Evolutionary conservation across 306 rosid genomes (phyloP).

Genomic region (Acacia melanoxylon): DNA sequence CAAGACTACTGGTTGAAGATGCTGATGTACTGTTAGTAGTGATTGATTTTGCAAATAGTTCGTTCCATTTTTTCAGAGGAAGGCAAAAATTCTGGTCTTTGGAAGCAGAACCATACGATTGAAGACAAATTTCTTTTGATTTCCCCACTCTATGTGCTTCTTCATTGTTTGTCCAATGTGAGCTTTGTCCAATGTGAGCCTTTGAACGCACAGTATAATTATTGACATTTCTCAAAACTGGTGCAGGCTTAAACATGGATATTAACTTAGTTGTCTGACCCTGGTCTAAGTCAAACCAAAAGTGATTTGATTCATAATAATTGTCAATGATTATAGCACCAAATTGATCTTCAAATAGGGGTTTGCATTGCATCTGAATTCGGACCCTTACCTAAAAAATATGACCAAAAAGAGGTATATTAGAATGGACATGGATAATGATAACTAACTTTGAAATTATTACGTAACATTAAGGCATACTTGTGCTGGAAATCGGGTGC

Average conservation of each 20-base stretch:
- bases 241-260: conserved; percentile 39
- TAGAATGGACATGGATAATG: neutral
- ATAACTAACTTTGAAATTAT: neutral
- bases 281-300: conserved; percentile 57
- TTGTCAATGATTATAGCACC: conserved; percentile 40
- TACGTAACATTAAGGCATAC: conserved; percentile 18
- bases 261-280: conserved; percentile 44
- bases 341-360: conserved; percentile 47
- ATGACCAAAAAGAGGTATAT: neutral
- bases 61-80: conserved; percentile 28
- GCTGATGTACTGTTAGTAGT: conserved; percentile 8
- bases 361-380: conserved; percentile 40
- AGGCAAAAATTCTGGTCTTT: neutral
- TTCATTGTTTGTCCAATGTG: neutral
- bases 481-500: conserved; percentile 54
- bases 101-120: neutral
- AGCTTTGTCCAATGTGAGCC: conserved; percentile 4
- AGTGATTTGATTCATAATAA: conserved; percentile 32
- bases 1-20: neutral
- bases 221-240: neutral
- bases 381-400: conserved; percentile 38
- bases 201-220: neutral
- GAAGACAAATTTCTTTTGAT: neutral
- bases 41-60: conserved; percentile 23
- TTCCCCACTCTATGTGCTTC: neutral